Base-by-base conservation (phyloP, 1,284 basidiomycete genomes). In the Cryptococcus sp. region DNA sequence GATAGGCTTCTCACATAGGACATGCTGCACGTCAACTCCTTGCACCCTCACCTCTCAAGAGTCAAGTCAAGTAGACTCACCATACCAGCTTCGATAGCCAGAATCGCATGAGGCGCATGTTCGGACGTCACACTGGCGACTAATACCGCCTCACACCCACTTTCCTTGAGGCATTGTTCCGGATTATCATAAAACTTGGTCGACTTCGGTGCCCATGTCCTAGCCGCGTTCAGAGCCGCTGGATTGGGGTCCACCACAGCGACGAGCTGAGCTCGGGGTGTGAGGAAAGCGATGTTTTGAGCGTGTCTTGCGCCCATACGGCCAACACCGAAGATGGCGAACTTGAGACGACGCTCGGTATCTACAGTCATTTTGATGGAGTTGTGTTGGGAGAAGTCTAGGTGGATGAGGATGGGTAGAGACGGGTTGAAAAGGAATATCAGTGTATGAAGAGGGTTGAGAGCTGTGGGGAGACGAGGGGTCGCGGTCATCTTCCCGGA, bases 1-100 rank as follows among this genome's bases (percentile, higher is more conserved):
- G 40, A 69, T 65, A 19, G 67, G 67, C 46, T 69, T 69, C 54
- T 68, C 68, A 7, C 60, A 41, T 7, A 69, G 51, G 5, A 67
- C 59, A 45, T 69, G 65, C 57, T 63, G 22, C 39, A 23, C 23
- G 23, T 41, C 22, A 25, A 9, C 22, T 25, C 21, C n/a, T 18
- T n/a, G n/a, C n/a, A n/a, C n/a, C 36, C 9, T n/a, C 11, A 41
- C 39, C 5, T 21, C 18, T 22, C 25, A 21, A 16, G 19, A 16
- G 39, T 22, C 39, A 12, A 26, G 16, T 24, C 25, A 19, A n/a
- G n/a, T 45, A 12, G 12, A 26, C 45, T 47, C 35, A 47, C 50
- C 35, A 25, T 47, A 21, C 62, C 62, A 1, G 52, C 47, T 19
- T 42, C 24, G 24, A 62, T 46, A 12, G 63, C 60, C 23, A 45